Base-by-base conservation (phyloP, 352 stramenopile species). In the Phytophthora sp. region DNA sequence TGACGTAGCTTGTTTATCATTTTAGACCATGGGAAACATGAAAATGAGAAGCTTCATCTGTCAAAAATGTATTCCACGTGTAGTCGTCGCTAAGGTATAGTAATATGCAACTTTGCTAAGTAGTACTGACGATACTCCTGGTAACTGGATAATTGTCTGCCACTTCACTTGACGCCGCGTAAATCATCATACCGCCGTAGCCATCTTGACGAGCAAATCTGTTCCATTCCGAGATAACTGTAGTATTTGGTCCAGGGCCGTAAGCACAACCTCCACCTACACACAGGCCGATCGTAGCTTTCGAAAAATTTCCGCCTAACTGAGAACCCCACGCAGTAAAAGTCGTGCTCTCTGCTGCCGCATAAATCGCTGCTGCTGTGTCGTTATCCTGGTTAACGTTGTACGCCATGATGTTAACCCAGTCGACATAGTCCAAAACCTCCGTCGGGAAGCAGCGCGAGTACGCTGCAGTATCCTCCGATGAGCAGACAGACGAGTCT, bases 351-450 rank as follows among this genome's bases (percentile, higher is more conserved):
- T 79, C 52, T 17, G 85, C 85, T 1, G 73, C 63, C 2, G 69
- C 72, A 26, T 94, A 94, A 39, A 90, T 67, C 0, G 20, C 52
- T 3, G 79, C 80, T 4, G 84, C 84, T 0, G 50, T 69, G 1
- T 34, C 51, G 5, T 62, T 62, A 38, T 90, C 69, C 23, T 72
- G 7, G 12, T 88, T 75, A 35, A 91, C 77, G 51, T 94, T 94
- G 72, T 94, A 94, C 34, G 84, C 76, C 85, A 94, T 94, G 58
- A 94, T 89, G 63, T 94, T 91, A 35, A 94, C 62, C 82, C 83
- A 91, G 62, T 92, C 81, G 13, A 92, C 69, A 18, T 82, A 80
- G 18, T 74, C 46, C 18, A 91, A 49, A 3, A 90, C 62, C 24
- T 49, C 58, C 3, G 66, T 62, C 1, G 82, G 79, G 54, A 92